phyloP scores from a whole-genome alignment of 2,329 filamentous ascomycete genomes.

The Monilinia polystroma region DNA sequence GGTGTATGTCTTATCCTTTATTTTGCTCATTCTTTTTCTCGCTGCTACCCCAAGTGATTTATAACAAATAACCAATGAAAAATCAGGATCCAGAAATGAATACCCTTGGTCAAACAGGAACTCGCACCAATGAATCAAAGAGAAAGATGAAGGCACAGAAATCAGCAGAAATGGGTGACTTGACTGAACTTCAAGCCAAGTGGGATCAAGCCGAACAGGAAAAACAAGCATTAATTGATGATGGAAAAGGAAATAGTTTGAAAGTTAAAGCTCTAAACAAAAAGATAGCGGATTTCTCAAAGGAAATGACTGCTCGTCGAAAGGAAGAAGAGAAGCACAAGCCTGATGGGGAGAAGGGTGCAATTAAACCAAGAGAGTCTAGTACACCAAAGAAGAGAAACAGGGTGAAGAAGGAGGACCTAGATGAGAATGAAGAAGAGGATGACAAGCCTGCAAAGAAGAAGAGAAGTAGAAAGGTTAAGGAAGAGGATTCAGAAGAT shows the following conservation, averaged over 20 bases:
- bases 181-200: conserved; percentile 27
- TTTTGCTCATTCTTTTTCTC: background rate
- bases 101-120: conserved; percentile 36
- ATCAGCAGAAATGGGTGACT: conserved; percentile 23
- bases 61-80: background rate
- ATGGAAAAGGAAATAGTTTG: conserved; percentile 23
- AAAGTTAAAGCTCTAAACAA: conserved; percentile 40
- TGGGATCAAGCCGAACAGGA: conserved; percentile 21
- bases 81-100: conserved; percentile 41
- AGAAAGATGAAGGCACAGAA: conserved; percentile 31
- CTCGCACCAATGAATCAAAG: conserved; percentile 31
- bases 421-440: conserved; percentile 24
- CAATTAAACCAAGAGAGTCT: conserved; percentile 14
- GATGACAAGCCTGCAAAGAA: conserved; percentile 18
- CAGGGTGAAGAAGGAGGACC: conserved; percentile 16
- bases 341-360: background rate
- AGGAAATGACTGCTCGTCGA: conserved; percentile 1
- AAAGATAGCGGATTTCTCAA: conserved; percentile 7
- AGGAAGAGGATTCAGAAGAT: conserved; percentile 16
- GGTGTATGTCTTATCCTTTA: conserved; percentile 59
- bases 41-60: background rate
- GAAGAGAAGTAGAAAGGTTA: conserved; percentile 13
- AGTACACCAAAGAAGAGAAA: conserved; percentile 29
- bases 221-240: background rate
- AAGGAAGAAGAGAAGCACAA: conserved; percentile 13